Percentiles rank a stretch among this genome's conserved stretches.
Evolutionary conservation across 2,329 filamentous ascomycete genomes (phyloP).

Genomic region (Harringtonia lauricola): DNA sequence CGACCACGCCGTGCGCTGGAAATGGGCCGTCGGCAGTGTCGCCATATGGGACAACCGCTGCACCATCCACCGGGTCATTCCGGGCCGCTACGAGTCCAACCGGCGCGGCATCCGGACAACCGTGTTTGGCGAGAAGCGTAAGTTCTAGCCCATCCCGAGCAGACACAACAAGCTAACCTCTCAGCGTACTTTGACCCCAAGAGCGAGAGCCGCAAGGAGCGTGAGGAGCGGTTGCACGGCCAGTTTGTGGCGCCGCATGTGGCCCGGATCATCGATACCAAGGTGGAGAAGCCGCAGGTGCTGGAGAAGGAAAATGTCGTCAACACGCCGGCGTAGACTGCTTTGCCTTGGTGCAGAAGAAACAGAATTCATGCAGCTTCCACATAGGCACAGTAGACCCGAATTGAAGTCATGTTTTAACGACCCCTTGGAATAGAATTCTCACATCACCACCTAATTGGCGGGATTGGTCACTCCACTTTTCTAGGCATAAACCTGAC

Average conservation of each 20-base stretch:
- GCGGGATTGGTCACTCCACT: too few relatives aligned
- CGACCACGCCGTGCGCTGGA: slow-evolving; percentile 38
- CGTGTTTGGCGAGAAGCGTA: slow-evolving; percentile 33
- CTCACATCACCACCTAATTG: too few relatives aligned
- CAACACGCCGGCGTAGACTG: too few relatives aligned
- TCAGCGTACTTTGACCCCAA: slow-evolving; percentile 21
- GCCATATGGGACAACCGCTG: slow-evolving; percentile 40
- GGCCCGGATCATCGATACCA: background rate
- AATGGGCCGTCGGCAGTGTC: slow-evolving; percentile 35
- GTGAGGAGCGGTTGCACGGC: slow-evolving; percentile 14
- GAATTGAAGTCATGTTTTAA: too few relatives aligned
- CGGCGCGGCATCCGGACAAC: slow-evolving; percentile 28
- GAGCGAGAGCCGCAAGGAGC: slow-evolving; percentile 19
- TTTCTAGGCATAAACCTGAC: too few relatives aligned
- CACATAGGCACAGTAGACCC: too few relatives aligned
- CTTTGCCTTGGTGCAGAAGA: too few relatives aligned
- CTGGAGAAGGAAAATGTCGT: background rate
- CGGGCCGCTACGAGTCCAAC: slow-evolving; percentile 25
- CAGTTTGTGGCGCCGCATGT: background rate
- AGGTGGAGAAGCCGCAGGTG: background rate
- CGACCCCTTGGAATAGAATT: too few relatives aligned
- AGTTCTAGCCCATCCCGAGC: slow-evolving; percentile 9
- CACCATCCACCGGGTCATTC: slow-evolving; percentile 29
- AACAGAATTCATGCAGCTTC: too few relatives aligned
- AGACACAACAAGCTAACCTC: too few relatives aligned